Percentiles rank a stretch among this genome's conserved stretches.
phyloP scores from a whole-genome alignment of 768 basidiomycete species.

The Coprinellus aureogranulatus region DNA sequence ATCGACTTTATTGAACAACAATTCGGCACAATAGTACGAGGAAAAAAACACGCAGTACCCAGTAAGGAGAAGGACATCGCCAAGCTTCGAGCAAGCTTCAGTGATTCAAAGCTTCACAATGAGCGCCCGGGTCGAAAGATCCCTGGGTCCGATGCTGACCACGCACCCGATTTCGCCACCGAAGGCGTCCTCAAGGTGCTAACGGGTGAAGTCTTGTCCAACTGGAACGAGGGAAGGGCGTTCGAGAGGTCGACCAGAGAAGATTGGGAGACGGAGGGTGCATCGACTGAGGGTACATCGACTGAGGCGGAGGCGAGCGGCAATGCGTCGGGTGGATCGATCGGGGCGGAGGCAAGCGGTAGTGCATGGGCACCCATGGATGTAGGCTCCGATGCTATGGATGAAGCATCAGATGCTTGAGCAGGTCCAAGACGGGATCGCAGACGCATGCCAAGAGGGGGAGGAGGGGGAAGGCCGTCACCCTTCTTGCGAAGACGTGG shows the following conservation, averaged over 20 bases:
- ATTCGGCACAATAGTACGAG: conserved; percentile 22
- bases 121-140: neutral
- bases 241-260: neutral
- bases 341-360: too few relatives aligned
- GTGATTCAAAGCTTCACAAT: neutral
- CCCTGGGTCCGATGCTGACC: neutral
- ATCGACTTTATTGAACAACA: conserved; percentile 24
- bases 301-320: neutral
- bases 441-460: too few relatives aligned
- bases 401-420: too few relatives aligned
- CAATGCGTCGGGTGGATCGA: too few relatives aligned
- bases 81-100: neutral
- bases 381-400: too few relatives aligned
- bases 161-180: neutral
- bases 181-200: neutral
- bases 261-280: neutral
- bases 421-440: too few relatives aligned
- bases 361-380: too few relatives aligned
- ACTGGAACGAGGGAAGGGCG: neutral
- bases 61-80: conserved; percentile 13
- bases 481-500: too few relatives aligned
- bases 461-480: too few relatives aligned
- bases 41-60: conserved; percentile 24
- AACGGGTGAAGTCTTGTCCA: neutral
- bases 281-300: neutral